Conservation (phyloP, 116 monocot genomes). For the Papilionanthe hybrid region DNA sequence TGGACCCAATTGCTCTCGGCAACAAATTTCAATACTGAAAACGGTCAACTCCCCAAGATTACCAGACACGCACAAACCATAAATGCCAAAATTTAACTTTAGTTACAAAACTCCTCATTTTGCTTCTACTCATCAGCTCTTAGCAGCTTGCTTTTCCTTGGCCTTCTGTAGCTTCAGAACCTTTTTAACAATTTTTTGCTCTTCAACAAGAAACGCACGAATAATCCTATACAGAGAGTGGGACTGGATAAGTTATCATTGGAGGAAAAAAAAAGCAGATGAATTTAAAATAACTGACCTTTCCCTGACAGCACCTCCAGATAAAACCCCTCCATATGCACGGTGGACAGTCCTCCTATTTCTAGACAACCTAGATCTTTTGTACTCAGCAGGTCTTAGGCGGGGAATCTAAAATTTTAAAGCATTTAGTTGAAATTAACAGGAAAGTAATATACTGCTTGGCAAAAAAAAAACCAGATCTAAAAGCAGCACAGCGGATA, state of each 20-base stretch:
- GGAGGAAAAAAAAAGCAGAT: background rate
- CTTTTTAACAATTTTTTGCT: conserved; percentile 56
- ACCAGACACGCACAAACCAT: background rate
- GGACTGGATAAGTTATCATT: background rate
- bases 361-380: conserved; percentile 49
- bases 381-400: conserved; percentile 54
- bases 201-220: conserved; percentile 46
- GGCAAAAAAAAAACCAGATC: background rate
- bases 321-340: conserved; percentile 64
- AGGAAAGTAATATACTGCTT: background rate
- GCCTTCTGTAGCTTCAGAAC: conserved; percentile 48
- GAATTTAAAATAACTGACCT: conserved; percentile 16
- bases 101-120: background rate
- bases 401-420: conserved; percentile 43
- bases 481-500: too few relatives aligned
- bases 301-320: conserved; percentile 48
- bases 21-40: background rate
- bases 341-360: conserved; percentile 60
- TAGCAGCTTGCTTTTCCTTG: conserved; percentile 35
- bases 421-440: background rate
- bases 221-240: conserved; percentile 25
- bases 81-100: conserved; percentile 4
- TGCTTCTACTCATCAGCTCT: conserved; percentile 13
- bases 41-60: background rate
- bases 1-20: background rate